Evolutionary conservation across 805 yeast species (phyloP).

Genomic region (Cyberlindnera misumaiensis): DNA sequence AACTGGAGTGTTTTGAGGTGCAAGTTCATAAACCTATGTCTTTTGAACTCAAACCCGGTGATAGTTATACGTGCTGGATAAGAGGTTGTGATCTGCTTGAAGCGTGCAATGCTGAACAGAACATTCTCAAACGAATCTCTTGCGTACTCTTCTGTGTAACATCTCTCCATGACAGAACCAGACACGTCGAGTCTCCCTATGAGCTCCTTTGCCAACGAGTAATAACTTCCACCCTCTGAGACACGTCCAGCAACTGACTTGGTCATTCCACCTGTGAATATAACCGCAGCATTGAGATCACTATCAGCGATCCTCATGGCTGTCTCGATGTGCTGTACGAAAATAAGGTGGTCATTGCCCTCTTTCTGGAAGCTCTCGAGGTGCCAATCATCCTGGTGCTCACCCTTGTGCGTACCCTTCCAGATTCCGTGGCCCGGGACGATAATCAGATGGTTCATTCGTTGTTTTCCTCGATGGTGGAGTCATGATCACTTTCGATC

Average conservation of each 20-base stretch:
- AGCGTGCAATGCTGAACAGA: slow-evolving; percentile 50
- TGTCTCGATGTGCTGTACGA: slow-evolving; percentile 50
- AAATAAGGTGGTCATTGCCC: slow-evolving; percentile 62
- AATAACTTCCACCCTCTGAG: slow-evolving; percentile 59
- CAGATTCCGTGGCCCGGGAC: slow-evolving; percentile 65
- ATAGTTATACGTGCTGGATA: slow-evolving; percentile 52
- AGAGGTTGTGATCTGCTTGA: slow-evolving; percentile 34
- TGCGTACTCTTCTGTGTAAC: slow-evolving; percentile 63
- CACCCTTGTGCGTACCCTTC: slow-evolving; percentile 43
- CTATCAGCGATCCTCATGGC: slow-evolving; percentile 33
- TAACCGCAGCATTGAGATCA: slow-evolving; percentile 31
- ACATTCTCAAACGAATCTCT: slow-evolving; percentile 78
- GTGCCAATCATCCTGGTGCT: slow-evolving; percentile 49
- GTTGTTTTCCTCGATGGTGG: neutral
- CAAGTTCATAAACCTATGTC: slow-evolving; percentile 44
- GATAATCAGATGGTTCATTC: slow-evolving; percentile 29
- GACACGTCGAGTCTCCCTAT: slow-evolving; percentile 1
- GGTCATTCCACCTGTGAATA: slow-evolving; percentile 67
- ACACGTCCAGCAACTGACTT: slow-evolving; percentile 45
- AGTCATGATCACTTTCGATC: neutral
- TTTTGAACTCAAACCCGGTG: slow-evolving; percentile 72
- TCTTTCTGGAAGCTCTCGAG: slow-evolving; percentile 62
- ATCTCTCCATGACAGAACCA: slow-evolving; percentile 8
- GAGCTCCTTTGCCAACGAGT: slow-evolving; percentile 34
- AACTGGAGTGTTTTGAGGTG: slow-evolving; percentile 50